phyloP scores from a whole-genome alignment of 768 basidiomycete genomes.

The Termitomyces bulborhizus region DNA sequence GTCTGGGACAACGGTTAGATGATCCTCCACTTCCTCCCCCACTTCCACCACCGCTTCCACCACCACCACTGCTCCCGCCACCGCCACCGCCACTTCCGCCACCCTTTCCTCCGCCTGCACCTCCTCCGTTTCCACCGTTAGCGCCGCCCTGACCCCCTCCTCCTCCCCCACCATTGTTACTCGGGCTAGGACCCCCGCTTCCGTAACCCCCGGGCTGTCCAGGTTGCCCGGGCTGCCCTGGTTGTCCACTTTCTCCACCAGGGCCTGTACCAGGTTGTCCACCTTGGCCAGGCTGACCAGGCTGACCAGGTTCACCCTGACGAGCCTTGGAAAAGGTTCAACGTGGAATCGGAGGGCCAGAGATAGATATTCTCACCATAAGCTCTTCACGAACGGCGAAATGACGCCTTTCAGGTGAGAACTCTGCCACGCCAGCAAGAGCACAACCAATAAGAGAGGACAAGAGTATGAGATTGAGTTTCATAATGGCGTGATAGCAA shows the following conservation, averaged over 20 bases:
- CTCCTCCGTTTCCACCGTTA: slow-evolving; percentile 3
- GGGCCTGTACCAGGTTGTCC: slow-evolving; percentile 4
- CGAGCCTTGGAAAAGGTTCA: background rate
- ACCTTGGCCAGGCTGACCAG: slow-evolving; percentile 6
- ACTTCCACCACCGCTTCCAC: background rate
- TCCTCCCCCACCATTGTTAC: slow-evolving; percentile 4
- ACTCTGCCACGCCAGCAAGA: background rate
- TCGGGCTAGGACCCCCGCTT: background rate
- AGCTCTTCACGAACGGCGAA: background rate
- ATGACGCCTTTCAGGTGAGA: background rate
- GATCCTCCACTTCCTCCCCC: background rate
- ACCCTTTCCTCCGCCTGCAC: background rate
- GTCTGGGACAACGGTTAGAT: slow-evolving; percentile 2
- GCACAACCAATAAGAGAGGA: slow-evolving; percentile 7
- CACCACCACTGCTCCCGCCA: background rate
- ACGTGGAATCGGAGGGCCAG: background rate
- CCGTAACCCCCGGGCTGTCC: slow-evolving; percentile 8
- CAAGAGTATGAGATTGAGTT: slow-evolving; percentile 5
- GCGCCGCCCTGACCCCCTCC: background rate
- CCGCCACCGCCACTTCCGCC: background rate
- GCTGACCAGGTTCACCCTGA: slow-evolving; percentile 7
- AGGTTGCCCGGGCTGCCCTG: slow-evolving; percentile 9
- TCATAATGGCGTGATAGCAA: background rate
- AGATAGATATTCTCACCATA: background rate
- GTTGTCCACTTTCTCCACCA: slow-evolving; percentile 3